Evolutionary conservation across 73 alveolate species (phyloP).

Genomic region (Urostyla sp.): DNA sequence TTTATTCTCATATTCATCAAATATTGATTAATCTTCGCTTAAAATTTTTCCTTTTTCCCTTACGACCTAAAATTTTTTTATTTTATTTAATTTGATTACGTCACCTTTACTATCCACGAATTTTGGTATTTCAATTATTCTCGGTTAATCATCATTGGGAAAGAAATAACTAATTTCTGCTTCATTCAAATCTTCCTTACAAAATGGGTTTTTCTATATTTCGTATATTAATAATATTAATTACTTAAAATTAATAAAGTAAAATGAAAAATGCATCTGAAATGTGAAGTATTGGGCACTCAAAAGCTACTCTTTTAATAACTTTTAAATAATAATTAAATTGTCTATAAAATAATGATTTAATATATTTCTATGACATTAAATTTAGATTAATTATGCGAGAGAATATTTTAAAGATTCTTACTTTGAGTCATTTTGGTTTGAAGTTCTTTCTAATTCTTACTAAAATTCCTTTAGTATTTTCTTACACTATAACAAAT

Average conservation of each 20-base stretch:
- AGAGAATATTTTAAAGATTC: too few species aligned
- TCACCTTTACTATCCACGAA: neutral
- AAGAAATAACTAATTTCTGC: conserved; percentile 58
- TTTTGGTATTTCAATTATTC: conserved; percentile 14
- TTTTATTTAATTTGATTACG: neutral
- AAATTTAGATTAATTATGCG: too few species aligned
- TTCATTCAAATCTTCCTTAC: conserved; percentile 5
- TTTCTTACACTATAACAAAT: neutral
- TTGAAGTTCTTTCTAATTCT: conserved; percentile 7
- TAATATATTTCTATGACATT: too few species aligned
- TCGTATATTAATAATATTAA: neutral
- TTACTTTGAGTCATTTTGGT: conserved; percentile 16
- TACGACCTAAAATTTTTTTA: neutral
- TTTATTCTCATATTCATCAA: conserved; percentile 44
- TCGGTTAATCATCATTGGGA: conserved; percentile 10
- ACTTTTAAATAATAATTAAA: conserved; percentile 31
- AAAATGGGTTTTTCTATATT: conserved; percentile 17
- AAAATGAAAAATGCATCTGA: conserved; percentile 46
- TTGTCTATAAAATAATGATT: neutral
- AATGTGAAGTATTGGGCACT: conserved; percentile 51
- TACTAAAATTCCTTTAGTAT: conserved; percentile 7
- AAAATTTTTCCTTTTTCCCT: conserved; percentile 8
- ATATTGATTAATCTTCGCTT: neutral
- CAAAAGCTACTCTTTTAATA: conserved; percentile 54
- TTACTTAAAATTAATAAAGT: conserved; percentile 1